A percentile compares a stretch with the other conserved stretches of the same genome.
Evolutionary conservation across 768 basidiomycete species (phyloP).

Genomic region (Dioszegia hungarica): DNA sequence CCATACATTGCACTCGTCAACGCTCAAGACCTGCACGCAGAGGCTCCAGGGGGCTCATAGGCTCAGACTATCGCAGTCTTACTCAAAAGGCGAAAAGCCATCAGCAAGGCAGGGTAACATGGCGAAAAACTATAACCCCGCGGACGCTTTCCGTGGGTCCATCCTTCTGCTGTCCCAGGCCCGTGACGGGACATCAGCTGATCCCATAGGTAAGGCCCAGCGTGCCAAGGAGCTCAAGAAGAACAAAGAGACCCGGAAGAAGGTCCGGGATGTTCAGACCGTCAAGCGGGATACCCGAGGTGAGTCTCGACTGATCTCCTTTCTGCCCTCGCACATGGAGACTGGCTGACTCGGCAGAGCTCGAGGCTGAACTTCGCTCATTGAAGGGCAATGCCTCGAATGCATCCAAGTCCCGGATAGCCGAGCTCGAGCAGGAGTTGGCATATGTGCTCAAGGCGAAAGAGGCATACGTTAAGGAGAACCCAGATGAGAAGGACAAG

Average conservation of each 20-base stretch:
- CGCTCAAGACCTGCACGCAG: too few species aligned
- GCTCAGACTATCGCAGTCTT: too few species aligned
- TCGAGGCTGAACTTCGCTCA: slow-evolving; percentile 70
- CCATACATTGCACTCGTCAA: too few species aligned
- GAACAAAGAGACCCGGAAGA: slow-evolving; percentile 82
- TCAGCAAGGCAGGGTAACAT: too few species aligned
- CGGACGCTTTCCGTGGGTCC: slow-evolving; percentile 80
- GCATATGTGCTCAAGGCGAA: slow-evolving; percentile 78
- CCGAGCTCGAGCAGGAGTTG: slow-evolving; percentile 69
- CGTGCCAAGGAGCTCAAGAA: slow-evolving; percentile 94
- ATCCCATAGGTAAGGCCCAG: slow-evolving; percentile 73
- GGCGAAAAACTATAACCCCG: slow-evolving; percentile 73
- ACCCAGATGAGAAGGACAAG: slow-evolving; percentile 83
- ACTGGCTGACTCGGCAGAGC: slow-evolving; percentile 53
- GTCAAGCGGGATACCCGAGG: slow-evolving; percentile 92
- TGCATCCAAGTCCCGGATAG: slow-evolving; percentile 63
- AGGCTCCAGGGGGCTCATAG: too few species aligned
- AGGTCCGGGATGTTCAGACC: slow-evolving; percentile 78
- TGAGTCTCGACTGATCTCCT: slow-evolving; percentile 46
- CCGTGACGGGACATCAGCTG: neutral
- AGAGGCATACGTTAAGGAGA: slow-evolving; percentile 83
- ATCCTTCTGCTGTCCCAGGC: neutral
- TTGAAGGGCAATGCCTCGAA: slow-evolving; percentile 11
- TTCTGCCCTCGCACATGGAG: neutral
- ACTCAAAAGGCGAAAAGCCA: too few species aligned